phyloP scores from a whole-genome alignment of 78 protist genomes.

The Chrysochromulina tobinii region DNA sequence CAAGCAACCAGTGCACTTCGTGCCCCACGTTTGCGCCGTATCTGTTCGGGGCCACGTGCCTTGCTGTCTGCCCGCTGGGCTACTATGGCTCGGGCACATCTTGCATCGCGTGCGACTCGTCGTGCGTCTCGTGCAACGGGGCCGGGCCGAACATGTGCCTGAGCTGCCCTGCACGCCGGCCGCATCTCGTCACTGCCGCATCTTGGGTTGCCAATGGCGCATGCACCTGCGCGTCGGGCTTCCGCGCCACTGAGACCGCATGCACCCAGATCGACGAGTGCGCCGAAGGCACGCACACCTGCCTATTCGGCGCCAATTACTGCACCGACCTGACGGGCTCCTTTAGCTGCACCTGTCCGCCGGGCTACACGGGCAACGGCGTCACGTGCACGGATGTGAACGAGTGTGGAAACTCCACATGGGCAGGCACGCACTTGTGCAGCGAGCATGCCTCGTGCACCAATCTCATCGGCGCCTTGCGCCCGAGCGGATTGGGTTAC shows the following conservation, averaged over 20 bases:
- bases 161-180: background rate
- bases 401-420: background rate
- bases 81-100: background rate
- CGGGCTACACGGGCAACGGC: conserved; percentile 21
- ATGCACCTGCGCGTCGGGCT: background rate
- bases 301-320: background rate
- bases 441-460: background rate
- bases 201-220: no score
- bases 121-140: background rate
- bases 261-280: conserved; percentile 17
- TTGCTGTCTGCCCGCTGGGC: background rate
- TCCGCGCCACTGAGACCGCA: background rate
- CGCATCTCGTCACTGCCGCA: background rate
- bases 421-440: background rate
- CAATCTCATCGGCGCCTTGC: background rate
- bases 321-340: background rate
- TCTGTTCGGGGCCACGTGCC: background rate
- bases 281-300: background rate
- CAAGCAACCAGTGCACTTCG: background rate
- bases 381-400: background rate
- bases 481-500: no score
- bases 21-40: background rate
- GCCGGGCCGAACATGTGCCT: background rate
- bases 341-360: conserved; percentile 10
- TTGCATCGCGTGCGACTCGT: background rate